Base-by-base conservation (phyloP, 2,329 filamentous ascomycete species). In the Scedosporium boydii region DNA sequence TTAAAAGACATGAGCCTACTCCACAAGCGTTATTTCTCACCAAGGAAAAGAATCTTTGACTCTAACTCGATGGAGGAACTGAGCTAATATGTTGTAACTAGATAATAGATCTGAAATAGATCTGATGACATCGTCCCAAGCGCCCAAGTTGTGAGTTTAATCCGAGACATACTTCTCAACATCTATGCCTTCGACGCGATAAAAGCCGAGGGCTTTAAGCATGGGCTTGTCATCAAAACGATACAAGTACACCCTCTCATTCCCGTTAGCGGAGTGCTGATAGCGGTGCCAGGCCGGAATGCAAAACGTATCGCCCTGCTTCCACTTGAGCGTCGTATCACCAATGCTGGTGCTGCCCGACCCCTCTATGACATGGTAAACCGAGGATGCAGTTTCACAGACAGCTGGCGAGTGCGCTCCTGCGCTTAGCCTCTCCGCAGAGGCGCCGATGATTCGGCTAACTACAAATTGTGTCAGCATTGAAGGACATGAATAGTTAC, bases 171-270 rank as follows among this genome's bases (percentile, higher is more conserved):
- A 67, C 3, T 62, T 68, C 67, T 80, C 77, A 3, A 72, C 65
- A 67, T 81, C 75, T 63, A 70, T 70, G 1, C 70, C 76, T 4
- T 72, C 71, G 6, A 67, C 67, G 2, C 79, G 70, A 65, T 82
- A 83, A 61, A 83, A 82, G 0, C 81, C 82, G 38, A 84, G 68
- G 0, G 77, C 71, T 10, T 72, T 75, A 2, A 84, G 69, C 80
- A 85, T 82, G 0, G 81, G 81, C 70, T 77, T 79, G 65, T 85
- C 82, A 65, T 82, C 76, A 64, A 84, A 83, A 0, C 78, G 72
- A 64, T 82, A 83, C 29, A 84, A 64, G 66, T 84, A 84, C 0
- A 78, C 77, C 0, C 69, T 70, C 2, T 63, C 64, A 1, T 63
- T 59, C 1, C 62, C 67, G 12, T 69, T 69, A 1, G 80, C 77